Percentiles rank a stretch among this genome's conserved stretches.
These are phyloP conservation scores for Nemophila menziesii DNA, from an alignment of 257 asterid species.

Conservation along the genomic window DNA sequence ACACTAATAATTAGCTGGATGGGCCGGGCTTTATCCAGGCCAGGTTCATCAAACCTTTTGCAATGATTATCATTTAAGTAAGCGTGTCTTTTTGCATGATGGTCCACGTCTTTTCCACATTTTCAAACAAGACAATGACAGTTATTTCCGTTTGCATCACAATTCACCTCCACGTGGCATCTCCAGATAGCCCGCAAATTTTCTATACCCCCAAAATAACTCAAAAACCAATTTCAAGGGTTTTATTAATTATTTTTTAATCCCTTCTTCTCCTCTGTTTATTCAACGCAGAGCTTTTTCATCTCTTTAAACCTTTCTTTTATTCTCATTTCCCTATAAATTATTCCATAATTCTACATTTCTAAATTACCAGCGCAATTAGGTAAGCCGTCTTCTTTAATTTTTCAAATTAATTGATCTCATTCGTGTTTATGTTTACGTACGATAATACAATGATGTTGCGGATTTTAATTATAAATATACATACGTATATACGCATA, in stretches of 20 bases:
- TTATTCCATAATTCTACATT: no score
- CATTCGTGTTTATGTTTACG: no score
- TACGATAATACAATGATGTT: no score
- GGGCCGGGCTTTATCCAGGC: no score
- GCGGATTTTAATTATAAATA: no score
- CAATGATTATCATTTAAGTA: no score
- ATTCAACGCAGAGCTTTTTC: conserved; percentile 5
- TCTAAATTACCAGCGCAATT: neutral
- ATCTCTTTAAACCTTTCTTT: neutral
- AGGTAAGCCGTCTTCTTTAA: neutral
- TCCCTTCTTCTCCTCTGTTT: neutral
- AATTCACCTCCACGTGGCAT: conserved; percentile 14
- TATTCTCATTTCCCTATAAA: neutral
- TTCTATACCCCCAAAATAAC: neutral
- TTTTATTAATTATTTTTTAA: neutral
- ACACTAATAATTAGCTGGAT: no score
- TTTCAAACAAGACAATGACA: conserved; percentile 5
- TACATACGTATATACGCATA: no score
- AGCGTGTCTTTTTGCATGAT: no score
- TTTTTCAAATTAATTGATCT: no score
- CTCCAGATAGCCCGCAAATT: conserved; percentile 13
- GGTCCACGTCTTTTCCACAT: no score
- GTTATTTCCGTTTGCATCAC: neutral
- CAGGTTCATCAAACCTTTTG: no score
- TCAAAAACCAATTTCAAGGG: neutral